These are phyloP conservation scores for Neckera pumila DNA, from an alignment of 225 moss, liverwort and hornwort genomes.

Conservation along the genomic window DNA sequence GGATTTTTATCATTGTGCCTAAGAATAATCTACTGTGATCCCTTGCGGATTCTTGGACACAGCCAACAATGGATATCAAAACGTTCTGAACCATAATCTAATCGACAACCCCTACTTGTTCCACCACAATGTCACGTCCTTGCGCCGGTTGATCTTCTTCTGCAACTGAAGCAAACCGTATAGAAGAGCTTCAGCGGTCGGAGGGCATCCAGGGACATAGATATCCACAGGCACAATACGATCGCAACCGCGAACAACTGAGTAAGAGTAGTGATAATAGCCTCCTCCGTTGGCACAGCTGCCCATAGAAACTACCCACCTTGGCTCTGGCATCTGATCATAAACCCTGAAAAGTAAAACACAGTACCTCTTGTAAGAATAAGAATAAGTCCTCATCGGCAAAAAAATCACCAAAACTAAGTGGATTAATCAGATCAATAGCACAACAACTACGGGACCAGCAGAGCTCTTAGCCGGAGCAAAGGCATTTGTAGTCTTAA, in stretches of 20 bases:
- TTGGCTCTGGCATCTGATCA: conserved; percentile 96
- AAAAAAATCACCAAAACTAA: not conserved
- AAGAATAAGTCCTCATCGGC: not conserved
- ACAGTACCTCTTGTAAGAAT: not conserved
- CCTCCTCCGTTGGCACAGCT: conserved; percentile 91
- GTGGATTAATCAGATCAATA: not conserved
- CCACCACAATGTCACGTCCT: conserved; percentile 89
- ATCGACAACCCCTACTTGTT: conserved; percentile 34
- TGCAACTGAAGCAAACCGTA: conserved; percentile 87
- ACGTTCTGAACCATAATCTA: not conserved
- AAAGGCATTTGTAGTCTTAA: not conserved
- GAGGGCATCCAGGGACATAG: conserved; percentile 88
- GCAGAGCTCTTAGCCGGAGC: not conserved
- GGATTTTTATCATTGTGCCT: not conserved
- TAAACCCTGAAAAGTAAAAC: conserved; percentile 53
- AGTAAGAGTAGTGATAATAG: conserved; percentile 87
- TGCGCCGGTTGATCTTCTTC: conserved; percentile 87
- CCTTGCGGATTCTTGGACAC: not conserved
- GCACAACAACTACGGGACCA: not conserved
- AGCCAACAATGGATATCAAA: conserved; percentile 10
- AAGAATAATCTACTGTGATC: not conserved
- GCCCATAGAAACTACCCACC: conserved; percentile 92
- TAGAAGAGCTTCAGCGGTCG: conserved; percentile 82
- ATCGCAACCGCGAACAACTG: conserved; percentile 86
- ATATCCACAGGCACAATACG: conserved; percentile 87